Percentiles rank a stretch among this genome's conserved stretches.
These are phyloP conservation scores for Peterozyma toletana DNA, from an alignment of 805 yeast genomes.

Conservation along the genomic window DNA sequence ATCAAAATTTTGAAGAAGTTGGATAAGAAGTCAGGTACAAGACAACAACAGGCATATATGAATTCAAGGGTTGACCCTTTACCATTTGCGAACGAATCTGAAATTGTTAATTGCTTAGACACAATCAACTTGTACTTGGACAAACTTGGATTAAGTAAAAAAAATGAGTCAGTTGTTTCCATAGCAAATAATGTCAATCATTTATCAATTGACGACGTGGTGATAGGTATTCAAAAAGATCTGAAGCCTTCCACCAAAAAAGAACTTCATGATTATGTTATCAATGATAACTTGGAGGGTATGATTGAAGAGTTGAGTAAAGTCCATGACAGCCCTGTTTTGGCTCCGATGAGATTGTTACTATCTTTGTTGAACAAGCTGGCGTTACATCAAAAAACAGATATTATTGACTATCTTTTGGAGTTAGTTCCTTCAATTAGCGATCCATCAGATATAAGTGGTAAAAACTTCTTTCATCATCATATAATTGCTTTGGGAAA, in stretches of 20 bases:
- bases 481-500: slow-evolving; percentile 75
- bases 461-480: slow-evolving; percentile 81
- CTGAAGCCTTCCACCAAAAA: neutral
- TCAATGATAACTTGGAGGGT: slow-evolving; percentile 32
- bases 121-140: slow-evolving; percentile 45
- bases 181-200: slow-evolving; percentile 18
- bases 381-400: slow-evolving; percentile 44
- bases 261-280: slow-evolving; percentile 13
- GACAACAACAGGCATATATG: slow-evolving; percentile 49
- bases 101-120: slow-evolving; percentile 45
- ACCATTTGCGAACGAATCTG: slow-evolving; percentile 70
- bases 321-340: slow-evolving; percentile 34
- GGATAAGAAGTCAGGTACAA: slow-evolving; percentile 73
- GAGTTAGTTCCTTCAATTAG: slow-evolving; percentile 42
- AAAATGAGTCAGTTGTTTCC: slow-evolving; percentile 15
- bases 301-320: slow-evolving; percentile 37
- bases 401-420: slow-evolving; percentile 53
- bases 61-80: slow-evolving; percentile 64
- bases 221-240: slow-evolving; percentile 1
- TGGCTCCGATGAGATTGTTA: slow-evolving; percentile 46
- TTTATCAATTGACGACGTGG: slow-evolving; percentile 11
- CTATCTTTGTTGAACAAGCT: slow-evolving; percentile 62
- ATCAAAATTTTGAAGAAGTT: slow-evolving; percentile 82
- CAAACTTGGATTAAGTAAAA: slow-evolving; percentile 28
- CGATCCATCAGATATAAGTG: slow-evolving; percentile 69